phyloP scores from a whole-genome alignment of 257 asterid species.

The Solanum medicagineum region DNA sequence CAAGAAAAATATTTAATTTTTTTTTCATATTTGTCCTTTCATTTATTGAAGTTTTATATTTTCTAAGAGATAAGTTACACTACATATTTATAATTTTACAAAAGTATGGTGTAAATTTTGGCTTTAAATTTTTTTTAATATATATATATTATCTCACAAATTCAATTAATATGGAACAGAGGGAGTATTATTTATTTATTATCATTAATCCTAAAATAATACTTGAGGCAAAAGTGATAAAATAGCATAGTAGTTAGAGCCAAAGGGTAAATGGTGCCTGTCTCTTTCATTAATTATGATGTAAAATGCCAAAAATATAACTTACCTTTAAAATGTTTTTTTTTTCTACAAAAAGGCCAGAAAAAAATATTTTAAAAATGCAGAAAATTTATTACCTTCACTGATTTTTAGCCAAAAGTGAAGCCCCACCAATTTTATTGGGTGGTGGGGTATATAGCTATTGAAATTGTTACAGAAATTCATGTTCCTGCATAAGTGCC shows the following conservation, averaged over 20 bases:
- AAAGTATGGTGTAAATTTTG: too few species aligned
- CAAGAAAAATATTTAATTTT: too few species aligned
- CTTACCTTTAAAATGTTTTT: not conserved
- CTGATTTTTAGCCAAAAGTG: conserved; percentile 3
- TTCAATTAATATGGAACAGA: too few species aligned
- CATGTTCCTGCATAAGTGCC: not conserved
- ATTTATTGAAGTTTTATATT: too few species aligned
- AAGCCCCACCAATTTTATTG: not conserved
- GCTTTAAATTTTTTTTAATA: too few species aligned
- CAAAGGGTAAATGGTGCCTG: not conserved
- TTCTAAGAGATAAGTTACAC: too few species aligned
- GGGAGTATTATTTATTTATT: not conserved
- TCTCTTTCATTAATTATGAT: not conserved
- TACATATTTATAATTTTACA: too few species aligned
- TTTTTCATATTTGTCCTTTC: too few species aligned
- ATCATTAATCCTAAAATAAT: too few species aligned
- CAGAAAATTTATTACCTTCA: not conserved
- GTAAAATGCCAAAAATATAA: not conserved
- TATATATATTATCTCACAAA: too few species aligned
- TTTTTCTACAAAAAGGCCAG: not conserved
- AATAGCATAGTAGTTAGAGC: not conserved
- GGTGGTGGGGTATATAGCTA: not conserved
- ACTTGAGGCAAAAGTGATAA: not conserved
- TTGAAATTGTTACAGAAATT: not conserved
- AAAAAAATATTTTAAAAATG: not conserved